Evolutionary conservation across 2,329 filamentous ascomycete species (phyloP), one percentile per base, ranked within the genome.

Genomic region (Parasarocladium wereldwijsianum): DNA sequence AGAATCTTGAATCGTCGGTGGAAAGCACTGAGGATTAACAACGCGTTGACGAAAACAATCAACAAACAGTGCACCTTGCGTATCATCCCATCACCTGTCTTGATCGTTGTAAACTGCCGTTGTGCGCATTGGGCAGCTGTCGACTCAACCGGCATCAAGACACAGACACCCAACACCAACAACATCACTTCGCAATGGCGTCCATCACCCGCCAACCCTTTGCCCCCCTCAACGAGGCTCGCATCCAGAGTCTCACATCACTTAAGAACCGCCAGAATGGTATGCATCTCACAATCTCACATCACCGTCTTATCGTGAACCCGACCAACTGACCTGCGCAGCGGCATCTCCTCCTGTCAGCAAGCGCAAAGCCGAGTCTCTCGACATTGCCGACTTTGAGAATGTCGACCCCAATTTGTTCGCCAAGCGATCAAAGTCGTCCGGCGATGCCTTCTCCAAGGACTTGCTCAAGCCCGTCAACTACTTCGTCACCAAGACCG

Each of bases 191-290:
- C 46, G 46, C 45, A 44, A 73, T 74, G 67, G 64, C 68, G 48
- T 52, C 66, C 40, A 42, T 66, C 37, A 57, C 62, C 37, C 71
- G 80, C 45, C 77, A 83, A 55, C 80, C 80, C 5, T 85, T 86
- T 51, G 80, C 74, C 47, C 76, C 76, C 28, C 62, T 86, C 32
- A 71, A 81, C 47, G 65, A 64, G 42, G 59, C 73, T 33, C 71
- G 81, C 41, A 62, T 86, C 16, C 76, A 83, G 51, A 71, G 62
- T 39, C 60, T 87, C 43, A 76, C 74, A 16, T 83, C 73, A 54
- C 56, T 76, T 29, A 87, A 85, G 62, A 86, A 86, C 52, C 65
- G 75, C 52, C 80, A 86, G 48, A 76, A 76, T 62, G 66, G 72
- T 77, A 66, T 42, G 66, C 60, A 6, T 16, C 24, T 29, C 8